Conservation (phyloP, 768 basidiomycete species). For the Hygrocybe coccinea region DNA sequence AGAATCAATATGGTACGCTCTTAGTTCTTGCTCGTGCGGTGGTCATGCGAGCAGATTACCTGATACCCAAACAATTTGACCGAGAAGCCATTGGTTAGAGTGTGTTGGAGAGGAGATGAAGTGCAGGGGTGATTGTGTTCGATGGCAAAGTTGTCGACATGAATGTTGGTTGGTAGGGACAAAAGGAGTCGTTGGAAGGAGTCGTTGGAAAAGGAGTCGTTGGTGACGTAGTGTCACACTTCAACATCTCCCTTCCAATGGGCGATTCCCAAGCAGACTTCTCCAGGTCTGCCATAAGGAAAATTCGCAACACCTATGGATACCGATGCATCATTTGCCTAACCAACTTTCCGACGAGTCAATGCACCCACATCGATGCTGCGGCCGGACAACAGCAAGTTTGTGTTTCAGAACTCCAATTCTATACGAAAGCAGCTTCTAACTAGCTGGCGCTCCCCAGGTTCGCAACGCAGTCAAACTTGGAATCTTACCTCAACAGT, state of each 20-base stretch:
- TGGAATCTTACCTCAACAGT: constrained; percentile 8
- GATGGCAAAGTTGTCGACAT: too few relatives aligned
- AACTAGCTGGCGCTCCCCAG: constrained; percentile 2
- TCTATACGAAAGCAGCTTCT: not conserved
- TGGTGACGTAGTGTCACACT: too few relatives aligned
- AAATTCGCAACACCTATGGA: constrained; percentile 3
- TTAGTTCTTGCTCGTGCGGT: too few relatives aligned
- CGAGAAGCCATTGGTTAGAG: too few relatives aligned
- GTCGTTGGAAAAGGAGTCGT: too few relatives aligned
- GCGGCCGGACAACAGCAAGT: constrained; percentile 1
- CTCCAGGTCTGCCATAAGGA: constrained; percentile 6
- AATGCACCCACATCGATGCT: constrained; percentile 8
- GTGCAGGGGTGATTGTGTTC: too few relatives aligned
- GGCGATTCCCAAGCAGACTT: constrained; percentile 9
- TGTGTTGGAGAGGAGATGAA: too few relatives aligned
- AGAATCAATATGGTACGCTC: too few relatives aligned
- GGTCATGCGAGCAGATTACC: too few relatives aligned
- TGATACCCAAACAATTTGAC: too few relatives aligned
- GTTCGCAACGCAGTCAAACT: constrained; percentile 4
- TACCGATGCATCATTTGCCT: constrained; percentile 9
- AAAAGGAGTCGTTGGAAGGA: too few relatives aligned
- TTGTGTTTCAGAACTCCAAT: not conserved
- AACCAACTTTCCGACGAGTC: not conserved
- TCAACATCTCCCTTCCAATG: not conserved
- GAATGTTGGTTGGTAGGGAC: too few relatives aligned